Evolutionary conservation across 768 basidiomycete genomes (phyloP).

Genomic region (Kwoniella newhampshirensis): DNA sequence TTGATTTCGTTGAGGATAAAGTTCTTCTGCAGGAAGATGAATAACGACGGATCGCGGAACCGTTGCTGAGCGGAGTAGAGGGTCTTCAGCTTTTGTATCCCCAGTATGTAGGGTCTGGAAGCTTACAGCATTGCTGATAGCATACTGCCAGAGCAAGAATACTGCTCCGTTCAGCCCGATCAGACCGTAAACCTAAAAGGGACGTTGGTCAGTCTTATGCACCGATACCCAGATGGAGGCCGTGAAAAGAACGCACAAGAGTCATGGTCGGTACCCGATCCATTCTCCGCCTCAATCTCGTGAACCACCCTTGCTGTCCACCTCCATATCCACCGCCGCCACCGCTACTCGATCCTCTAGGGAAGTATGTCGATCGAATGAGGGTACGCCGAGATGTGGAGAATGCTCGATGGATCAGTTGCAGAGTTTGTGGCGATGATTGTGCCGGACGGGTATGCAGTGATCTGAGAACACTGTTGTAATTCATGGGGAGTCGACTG

Average conservation of each 20-base stretch:
- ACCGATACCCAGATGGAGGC: too few species aligned
- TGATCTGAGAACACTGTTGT: too few species aligned
- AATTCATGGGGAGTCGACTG: neutral
- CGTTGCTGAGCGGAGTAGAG: slow-evolving; percentile 23
- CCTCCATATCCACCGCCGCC: slow-evolving; percentile 21
- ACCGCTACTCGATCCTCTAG: slow-evolving; percentile 27
- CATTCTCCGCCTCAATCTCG: slow-evolving; percentile 30
- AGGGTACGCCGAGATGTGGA: slow-evolving; percentile 3
- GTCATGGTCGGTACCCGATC: slow-evolving; percentile 40
- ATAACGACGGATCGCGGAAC: slow-evolving; percentile 48
- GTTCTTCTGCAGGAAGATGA: slow-evolving; percentile 46
- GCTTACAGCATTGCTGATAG: slow-evolving; percentile 30
- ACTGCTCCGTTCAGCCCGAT: slow-evolving; percentile 48
- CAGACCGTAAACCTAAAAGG: slow-evolving; percentile 33
- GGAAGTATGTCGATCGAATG: slow-evolving; percentile 35
- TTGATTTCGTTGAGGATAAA: slow-evolving; percentile 50
- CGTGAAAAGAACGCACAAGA: slow-evolving; percentile 30
- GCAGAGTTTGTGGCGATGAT: too few species aligned
- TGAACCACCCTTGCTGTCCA: slow-evolving; percentile 27
- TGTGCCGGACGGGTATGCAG: too few species aligned
- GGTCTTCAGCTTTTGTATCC: neutral
- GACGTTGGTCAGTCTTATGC: neutral
- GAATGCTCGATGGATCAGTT: slow-evolving; percentile 19
- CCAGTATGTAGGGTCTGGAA: slow-evolving; percentile 5
- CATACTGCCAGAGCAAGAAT: slow-evolving; percentile 52